These are phyloP conservation scores for Daldinia decipiens DNA, from an alignment of 495 filamentous ascomycete genomes.

Conservation along the genomic window DNA sequence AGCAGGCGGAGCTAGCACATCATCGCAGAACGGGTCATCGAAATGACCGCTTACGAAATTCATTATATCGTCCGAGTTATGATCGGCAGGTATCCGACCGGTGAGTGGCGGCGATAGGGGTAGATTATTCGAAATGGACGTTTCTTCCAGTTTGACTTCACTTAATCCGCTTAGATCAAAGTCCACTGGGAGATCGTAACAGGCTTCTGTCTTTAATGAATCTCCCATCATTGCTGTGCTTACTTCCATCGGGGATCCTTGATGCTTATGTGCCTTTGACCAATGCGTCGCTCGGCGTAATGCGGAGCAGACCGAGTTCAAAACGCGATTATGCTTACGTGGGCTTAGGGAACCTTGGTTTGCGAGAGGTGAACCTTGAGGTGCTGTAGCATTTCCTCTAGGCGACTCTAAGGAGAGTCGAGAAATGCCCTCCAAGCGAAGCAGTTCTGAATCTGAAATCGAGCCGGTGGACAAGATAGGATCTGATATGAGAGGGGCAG, in stretches of 20 bases:
- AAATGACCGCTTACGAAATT: constrained; percentile 49
- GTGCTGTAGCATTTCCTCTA: constrained; percentile 41
- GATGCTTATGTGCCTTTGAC: constrained; percentile 34
- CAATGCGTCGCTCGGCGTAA: constrained; percentile 40
- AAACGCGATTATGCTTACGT: constrained; percentile 41
- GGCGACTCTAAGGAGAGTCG: constrained; percentile 48
- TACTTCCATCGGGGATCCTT: background rate
- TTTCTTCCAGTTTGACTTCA: constrained; percentile 34
- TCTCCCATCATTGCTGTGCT: constrained; percentile 19
- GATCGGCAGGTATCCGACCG: constrained; percentile 43
- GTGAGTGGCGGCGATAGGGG: constrained; percentile 53
- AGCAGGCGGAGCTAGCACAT: constrained; percentile 30
- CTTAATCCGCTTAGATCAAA: constrained; percentile 32
- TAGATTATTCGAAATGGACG: constrained; percentile 14
- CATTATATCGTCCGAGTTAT: constrained; percentile 22
- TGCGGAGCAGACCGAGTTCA: constrained; percentile 39
- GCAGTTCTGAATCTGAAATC: constrained; percentile 60
- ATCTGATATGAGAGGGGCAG: constrained; percentile 32
- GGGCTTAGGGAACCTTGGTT: constrained; percentile 27
- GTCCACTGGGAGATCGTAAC: constrained; percentile 23
- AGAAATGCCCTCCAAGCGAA: constrained; percentile 58
- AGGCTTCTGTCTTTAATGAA: constrained; percentile 16
- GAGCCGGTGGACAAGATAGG: constrained; percentile 49
- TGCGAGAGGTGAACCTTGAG: constrained; percentile 31
- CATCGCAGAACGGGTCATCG: constrained; percentile 53